Evolutionary conservation across 352 stramenopile genomes (phyloP), one percentile per base, ranked within the genome.

Genomic region (Phytopythium helicoides): DNA sequence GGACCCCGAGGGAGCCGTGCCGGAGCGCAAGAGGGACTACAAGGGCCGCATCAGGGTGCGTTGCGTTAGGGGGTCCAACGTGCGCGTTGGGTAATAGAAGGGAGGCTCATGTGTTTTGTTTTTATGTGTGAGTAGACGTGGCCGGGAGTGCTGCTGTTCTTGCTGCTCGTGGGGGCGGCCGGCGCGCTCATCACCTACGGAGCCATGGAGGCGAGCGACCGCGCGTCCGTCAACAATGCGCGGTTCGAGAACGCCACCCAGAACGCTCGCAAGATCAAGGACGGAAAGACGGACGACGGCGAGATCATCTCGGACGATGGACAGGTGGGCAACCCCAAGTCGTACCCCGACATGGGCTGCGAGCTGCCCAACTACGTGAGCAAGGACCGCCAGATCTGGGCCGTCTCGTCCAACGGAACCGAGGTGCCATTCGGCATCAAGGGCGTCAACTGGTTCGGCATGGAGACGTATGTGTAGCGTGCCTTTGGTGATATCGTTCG

Each of bases 401-500:
- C 72, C 0, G 66, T 83, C 0, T 25, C 68, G 0, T 63, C 73
- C 25, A 86, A 88, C 47, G 78, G 78, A 5, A 87, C 72, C 1
- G 76, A 89, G 41, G 58, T 82, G 6, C 38, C 61, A 0, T 60
- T 89, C 6, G 63, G 56, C 2, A 71, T 89, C 49, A 89, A 89
- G 33, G 79, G 79, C 15, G 51, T 85, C 42, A 89, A 88, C 52
- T 89, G 79, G 79, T 89, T 88, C 56, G 79, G 79, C 18, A 89
- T 89, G 79, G 79, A 89, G 49, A 88, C 80, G 9, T 66, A 59
- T 34, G 61, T 45, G 6, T n/a, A 10, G 44, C 4, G n/a, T n/a
- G n/a, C n/a, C n/a, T n/a, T 33, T 16, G 16, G n/a, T 14, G n/a
- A n/a, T 54, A 16, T 12, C 26, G 35, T 18, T 11, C 40, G 16